Conservation (phyloP, 306 rosid genomes). For the Fragaria iinumae region DNA sequence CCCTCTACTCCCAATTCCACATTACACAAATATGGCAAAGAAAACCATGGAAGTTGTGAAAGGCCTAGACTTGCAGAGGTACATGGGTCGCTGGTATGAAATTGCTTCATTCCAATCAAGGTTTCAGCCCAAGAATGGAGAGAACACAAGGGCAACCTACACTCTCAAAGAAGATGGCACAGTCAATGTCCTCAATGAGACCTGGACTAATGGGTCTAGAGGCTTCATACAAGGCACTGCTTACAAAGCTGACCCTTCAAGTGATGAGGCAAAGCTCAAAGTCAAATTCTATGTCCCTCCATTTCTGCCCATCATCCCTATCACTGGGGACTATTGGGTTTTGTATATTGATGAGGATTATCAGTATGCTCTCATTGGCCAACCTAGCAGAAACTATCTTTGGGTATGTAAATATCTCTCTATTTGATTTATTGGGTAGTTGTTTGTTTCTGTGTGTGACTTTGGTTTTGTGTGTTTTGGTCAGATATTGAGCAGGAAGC, state of each 20-base stretch:
- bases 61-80: constrained; percentile 54
- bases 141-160: constrained; percentile 84
- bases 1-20: background rate
- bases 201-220: constrained; percentile 67
- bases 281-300: constrained; percentile 91
- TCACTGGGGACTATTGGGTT: constrained; percentile 86
- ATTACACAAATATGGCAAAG: constrained; percentile 36
- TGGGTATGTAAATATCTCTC: constrained; percentile 54
- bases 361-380: constrained; percentile 68
- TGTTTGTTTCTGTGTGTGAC: background rate
- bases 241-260: constrained; percentile 58
- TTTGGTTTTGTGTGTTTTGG: background rate
- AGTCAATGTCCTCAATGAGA: constrained; percentile 75
- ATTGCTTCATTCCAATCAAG: constrained; percentile 79
- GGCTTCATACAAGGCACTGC: constrained; percentile 66
- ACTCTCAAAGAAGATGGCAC: constrained; percentile 59
- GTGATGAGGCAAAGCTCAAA: constrained; percentile 87
- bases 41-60: constrained; percentile 65
- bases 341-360: constrained; percentile 66
- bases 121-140: constrained; percentile 68
- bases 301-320: constrained; percentile 70
- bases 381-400: constrained; percentile 68
- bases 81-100: constrained; percentile 97
- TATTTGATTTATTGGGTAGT: background rate
- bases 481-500: constrained; percentile 63